Conservation (phyloP, 2,329 filamentous ascomycete genomes). For the Fusarium sp. region DNA sequence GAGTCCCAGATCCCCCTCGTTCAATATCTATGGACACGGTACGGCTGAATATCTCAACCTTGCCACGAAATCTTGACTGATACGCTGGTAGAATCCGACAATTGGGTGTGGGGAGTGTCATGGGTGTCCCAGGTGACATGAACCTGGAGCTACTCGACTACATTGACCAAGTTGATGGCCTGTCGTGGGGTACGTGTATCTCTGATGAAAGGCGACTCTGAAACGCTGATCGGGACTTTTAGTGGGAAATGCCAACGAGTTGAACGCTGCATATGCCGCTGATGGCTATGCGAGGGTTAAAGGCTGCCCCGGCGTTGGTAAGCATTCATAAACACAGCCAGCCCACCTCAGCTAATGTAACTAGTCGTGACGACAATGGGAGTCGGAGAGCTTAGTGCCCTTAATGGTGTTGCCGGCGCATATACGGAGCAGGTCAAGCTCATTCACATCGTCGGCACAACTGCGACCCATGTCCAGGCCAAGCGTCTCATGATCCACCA, state of each 20-base stretch:
- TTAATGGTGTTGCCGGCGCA: conserved; percentile 20
- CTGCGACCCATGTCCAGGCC: conserved; percentile 8
- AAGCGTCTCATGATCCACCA: conserved; percentile 24
- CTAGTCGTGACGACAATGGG: conserved; percentile 22
- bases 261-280: conserved; percentile 26
- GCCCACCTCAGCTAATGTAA: neutral
- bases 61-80: no score
- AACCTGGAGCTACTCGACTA: conserved; percentile 23
- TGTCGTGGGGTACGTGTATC: neutral
- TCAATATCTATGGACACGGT: conserved; percentile 18
- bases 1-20: neutral
- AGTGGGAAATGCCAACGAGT: conserved; percentile 24
- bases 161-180: conserved; percentile 12
- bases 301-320: conserved; percentile 13
- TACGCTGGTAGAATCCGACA: conserved; percentile 1
- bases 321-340: neutral
- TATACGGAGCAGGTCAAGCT: conserved; percentile 23
- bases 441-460: conserved; percentile 23
- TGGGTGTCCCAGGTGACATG: conserved; percentile 23
- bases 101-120: conserved; percentile 11
- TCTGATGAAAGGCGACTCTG: neutral
- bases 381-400: conserved; percentile 16
- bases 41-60: neutral
- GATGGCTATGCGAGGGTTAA: conserved; percentile 24
- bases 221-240: neutral